Conservation (phyloP, 169 alveolate species). For the Plasmodium coatneyi region DNA sequence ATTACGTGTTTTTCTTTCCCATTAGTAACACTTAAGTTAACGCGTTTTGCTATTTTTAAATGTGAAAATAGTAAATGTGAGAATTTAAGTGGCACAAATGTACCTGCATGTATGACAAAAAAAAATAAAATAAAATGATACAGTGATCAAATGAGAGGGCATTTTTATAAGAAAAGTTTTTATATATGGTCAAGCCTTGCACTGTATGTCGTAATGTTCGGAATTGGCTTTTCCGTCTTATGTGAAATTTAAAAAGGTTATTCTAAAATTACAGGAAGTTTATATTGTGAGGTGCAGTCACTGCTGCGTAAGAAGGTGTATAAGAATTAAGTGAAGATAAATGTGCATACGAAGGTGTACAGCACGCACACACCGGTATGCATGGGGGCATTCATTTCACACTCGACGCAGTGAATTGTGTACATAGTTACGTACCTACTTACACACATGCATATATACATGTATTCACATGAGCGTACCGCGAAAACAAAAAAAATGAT, state of each 20-base stretch:
- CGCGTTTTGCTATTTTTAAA: background rate
- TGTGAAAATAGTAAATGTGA: background rate
- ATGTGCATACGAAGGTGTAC: background rate
- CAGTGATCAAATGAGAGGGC: background rate
- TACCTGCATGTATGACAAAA: background rate
- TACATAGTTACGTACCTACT: background rate
- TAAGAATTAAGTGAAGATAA: background rate
- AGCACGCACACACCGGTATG: background rate
- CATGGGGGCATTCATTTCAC: background rate
- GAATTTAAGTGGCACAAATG: background rate
- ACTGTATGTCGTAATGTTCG: background rate
- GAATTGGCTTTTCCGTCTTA: background rate
- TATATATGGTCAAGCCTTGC: background rate
- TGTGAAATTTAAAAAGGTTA: background rate
- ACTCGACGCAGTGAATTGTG: background rate
- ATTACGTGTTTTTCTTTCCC: background rate
- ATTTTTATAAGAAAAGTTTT: background rate
- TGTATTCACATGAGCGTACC: background rate
- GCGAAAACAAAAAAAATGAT: background rate
- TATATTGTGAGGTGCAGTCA: background rate
- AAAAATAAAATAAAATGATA: background rate
- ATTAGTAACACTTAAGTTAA: background rate
- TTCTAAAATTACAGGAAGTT: background rate
- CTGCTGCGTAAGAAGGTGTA: background rate
- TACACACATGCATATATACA: background rate